Evolutionary conservation across 2,329 filamentous ascomycete genomes (phyloP), one percentile per base, ranked within the genome.

Genomic region (Celoporthe dispersa): DNA sequence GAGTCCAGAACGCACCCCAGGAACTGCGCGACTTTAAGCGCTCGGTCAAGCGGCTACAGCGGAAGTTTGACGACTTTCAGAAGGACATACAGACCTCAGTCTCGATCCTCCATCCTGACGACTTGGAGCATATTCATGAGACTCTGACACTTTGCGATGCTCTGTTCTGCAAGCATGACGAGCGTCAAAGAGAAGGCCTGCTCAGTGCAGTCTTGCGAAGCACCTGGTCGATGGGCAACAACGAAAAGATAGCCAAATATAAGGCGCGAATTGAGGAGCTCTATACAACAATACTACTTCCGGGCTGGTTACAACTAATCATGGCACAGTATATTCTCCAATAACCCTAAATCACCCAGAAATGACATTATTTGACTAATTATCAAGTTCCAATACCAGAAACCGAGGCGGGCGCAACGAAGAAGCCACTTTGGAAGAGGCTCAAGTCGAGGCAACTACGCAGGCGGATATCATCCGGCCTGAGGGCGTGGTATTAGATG

Each of bases 11-110:
- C 16, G 33, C 33, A 33, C 33, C 59, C 33, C 59, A 61, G 33
- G 59, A 61, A 37, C 33, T 61, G 31, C 59, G 59, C 9, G 59
- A 61, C 59, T 61, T 61, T 19, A 61, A 61, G 31, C 33, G 33
- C 19, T 61, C 59, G 31, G 59, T 61, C 31, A 61, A 61, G 59
- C 33, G 59, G 16, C n/a, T 61, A 2, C 6, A 61, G 31, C 22
- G 59, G 9, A 33, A 61, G 6, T 61, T 61, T 35, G 59, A 2
- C 37, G 31, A n/a, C 22, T 37, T 61, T 22, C 33, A 37, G 19
- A 37, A 35, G 4, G 9, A 61, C 7, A 33, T 37, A n/a, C 16
- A 35, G 33, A 37, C 28, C 22, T n/a, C 28, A 61, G 28, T 11
- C 33, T 11, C 22, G 33, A 61, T 61, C 5, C 35, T 35, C 11